Base-by-base conservation (phyloP, 1,139 yeast species). In the Hanseniaspora sp. region DNA sequence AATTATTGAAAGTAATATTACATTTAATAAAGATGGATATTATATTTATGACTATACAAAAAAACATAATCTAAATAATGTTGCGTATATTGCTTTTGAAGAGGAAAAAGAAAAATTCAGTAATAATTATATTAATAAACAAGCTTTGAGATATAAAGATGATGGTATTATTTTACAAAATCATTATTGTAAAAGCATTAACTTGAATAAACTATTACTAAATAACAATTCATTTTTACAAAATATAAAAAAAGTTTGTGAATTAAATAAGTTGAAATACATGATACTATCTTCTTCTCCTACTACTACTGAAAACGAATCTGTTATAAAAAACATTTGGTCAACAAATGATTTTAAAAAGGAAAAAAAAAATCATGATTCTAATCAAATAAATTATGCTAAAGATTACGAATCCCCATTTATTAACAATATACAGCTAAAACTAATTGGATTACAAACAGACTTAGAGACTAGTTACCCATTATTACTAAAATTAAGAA, bases 161-260 rank as follows among this genome's bases (percentile, higher is more conserved):
- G 2, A 41, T 13, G 33, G 6, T 28, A 29, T 6, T 30, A 12
- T 43, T 5, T 31, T 43, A 43, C 28, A 43, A 23, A 43, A 43
- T 15, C n/a, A 30, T 43, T 43, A 43, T 15, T 44, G 54, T 34
- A 51, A 45, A 40, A 44, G 23, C n/a, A 38, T 51, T 3, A 37
- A 39, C 9, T 13, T 51, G 2, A 23, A 45, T 17, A 18, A 37
- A 6, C 7, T 17, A 5, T 15, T 49, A n/a, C 7, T 49, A 17
- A 17, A 35, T 37, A 18, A 31, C 5, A n/a, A 38, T 1, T n/a
- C 29, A 5, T 49, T 37, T 17, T 12, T 43, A 7, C 7, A 13
- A 9, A 31, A 38, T 1, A 7, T 49, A 3, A 28, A 18, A 30
- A 8, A 23, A 37, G 12, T 35, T 8, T 46, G 35, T 37, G 23